Conservation (phyloP, 2,329 filamentous ascomycete genomes). For the Calcarisporium arbuscula region DNA sequence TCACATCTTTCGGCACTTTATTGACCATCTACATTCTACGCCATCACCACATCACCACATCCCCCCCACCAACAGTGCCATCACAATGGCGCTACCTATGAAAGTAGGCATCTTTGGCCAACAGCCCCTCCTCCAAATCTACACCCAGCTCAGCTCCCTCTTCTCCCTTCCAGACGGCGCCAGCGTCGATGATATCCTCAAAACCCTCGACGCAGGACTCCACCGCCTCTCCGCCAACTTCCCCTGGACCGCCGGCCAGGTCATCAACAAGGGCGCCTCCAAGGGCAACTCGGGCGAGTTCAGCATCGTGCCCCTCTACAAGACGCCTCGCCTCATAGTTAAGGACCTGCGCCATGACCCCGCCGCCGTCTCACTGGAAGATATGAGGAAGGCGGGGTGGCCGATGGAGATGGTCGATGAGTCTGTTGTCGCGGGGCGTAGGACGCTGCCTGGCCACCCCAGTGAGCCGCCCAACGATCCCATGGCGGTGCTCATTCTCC, state of each 20-base stretch:
- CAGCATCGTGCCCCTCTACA: conserved; percentile 30
- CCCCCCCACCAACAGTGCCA: too few relatives aligned
- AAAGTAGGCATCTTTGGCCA: too few relatives aligned
- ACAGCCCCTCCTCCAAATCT: too few relatives aligned
- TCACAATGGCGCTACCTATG: too few relatives aligned
- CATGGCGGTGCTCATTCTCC: conserved; percentile 41
- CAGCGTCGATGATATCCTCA: too few relatives aligned
- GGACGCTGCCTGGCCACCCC: conserved; percentile 27
- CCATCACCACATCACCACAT: too few relatives aligned
- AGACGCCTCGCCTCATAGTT: conserved; percentile 28
- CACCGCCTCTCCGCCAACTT: conserved; percentile 30
- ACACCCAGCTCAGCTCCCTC: too few relatives aligned
- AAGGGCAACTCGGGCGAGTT: conserved; percentile 24
- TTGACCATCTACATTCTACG: too few relatives aligned
- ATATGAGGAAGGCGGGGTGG: conserved; percentile 29
- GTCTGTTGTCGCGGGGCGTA: conserved; percentile 30
- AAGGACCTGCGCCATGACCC: conserved; percentile 34
- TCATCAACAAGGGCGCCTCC: conserved; percentile 26
- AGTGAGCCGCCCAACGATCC: conserved; percentile 20
- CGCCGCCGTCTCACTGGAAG: conserved; percentile 29
- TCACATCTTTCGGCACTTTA: too few relatives aligned
- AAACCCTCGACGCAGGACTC: too few relatives aligned
- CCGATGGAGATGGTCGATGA: conserved; percentile 45
- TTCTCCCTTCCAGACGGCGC: too few relatives aligned
- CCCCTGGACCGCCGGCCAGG: conserved; percentile 41